Evolutionary conservation across 345 rosid species (phyloP).

Genomic region (Linum trigynum): DNA sequence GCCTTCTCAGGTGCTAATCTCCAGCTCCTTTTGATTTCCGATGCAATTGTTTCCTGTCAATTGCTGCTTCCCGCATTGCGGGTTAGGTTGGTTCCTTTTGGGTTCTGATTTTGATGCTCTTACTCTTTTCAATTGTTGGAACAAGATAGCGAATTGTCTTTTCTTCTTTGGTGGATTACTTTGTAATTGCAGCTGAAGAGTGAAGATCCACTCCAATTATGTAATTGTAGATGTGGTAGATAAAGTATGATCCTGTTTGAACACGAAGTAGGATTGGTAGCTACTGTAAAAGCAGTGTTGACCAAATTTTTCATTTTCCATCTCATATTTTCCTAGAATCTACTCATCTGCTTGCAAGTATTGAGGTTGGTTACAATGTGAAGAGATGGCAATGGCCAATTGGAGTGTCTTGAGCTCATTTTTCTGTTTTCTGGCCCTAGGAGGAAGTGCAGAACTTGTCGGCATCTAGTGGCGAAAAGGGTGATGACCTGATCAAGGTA

Average conservation of each 20-base stretch:
- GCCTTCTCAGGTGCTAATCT: constrained; percentile 56
- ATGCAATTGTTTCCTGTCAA: not conserved
- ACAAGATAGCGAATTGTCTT: no score
- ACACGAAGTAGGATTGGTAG: no score
- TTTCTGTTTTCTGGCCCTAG: constrained; percentile 14
- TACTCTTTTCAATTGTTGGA: not conserved
- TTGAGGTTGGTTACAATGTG: no score
- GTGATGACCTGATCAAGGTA: constrained; percentile 74
- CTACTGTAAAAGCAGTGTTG: no score
- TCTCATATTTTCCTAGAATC: no score
- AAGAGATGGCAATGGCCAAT: no score
- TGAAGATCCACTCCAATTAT: not conserved
- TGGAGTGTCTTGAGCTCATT: not conserved
- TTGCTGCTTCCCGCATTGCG: not conserved
- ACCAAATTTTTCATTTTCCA: no score
- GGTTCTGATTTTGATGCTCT: not conserved
- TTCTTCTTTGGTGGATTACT: not conserved
- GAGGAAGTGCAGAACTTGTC: constrained; percentile 64
- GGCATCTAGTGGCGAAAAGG: constrained; percentile 49
- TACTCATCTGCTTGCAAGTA: no score
- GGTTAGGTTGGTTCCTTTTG: not conserved
- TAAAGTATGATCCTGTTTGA: no score
- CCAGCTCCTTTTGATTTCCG: not conserved
- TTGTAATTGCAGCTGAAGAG: not conserved
- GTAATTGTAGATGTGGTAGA: not conserved